phyloP scores from a whole-genome alignment of 1,139 yeast species.

The Yamadazyma dushanensis region DNA sequence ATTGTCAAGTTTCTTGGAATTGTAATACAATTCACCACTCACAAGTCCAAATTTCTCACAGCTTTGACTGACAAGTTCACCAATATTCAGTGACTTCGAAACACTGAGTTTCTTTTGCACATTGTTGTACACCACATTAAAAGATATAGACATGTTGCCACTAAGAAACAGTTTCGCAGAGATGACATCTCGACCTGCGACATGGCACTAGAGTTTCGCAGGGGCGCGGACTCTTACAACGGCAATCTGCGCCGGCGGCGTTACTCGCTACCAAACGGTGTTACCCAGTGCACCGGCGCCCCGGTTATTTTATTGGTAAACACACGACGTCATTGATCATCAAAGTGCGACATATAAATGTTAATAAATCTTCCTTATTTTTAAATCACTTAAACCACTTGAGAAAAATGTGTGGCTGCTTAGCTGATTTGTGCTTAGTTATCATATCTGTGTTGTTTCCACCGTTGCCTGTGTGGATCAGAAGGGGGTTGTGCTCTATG shows the following conservation, averaged over 20 bases:
- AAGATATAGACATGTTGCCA: slow-evolving; percentile 18
- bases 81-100: slow-evolving; percentile 25
- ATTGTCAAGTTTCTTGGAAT: slow-evolving; percentile 32
- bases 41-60: slow-evolving; percentile 24
- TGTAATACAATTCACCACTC: slow-evolving; percentile 28
- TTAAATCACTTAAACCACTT: neutral
- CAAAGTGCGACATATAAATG: neutral
- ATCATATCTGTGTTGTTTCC: slow-evolving; percentile 64
- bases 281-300: slow-evolving; percentile 1
- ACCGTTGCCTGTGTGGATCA: slow-evolving; percentile 70
- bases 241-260: too few species aligned
- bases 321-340: slow-evolving; percentile 3
- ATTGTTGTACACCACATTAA: slow-evolving; percentile 23
- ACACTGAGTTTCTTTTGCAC: slow-evolving; percentile 27
- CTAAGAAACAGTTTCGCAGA: neutral
- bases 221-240: too few species aligned
- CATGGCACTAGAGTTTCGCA: too few species aligned
- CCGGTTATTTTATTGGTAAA: slow-evolving; percentile 1
- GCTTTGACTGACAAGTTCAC: slow-evolving; percentile 28
- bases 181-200: neutral
- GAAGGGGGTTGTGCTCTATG: slow-evolving; percentile 62
- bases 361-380: neutral
- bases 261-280: neutral
- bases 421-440: slow-evolving; percentile 56
- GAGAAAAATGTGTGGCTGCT: slow-evolving; percentile 26